Percentiles rank a stretch among this genome's conserved stretches.
These are phyloP conservation scores for Nicotiana noctiflora DNA, from an alignment of 257 asterid genomes.

Conservation along the genomic window DNA sequence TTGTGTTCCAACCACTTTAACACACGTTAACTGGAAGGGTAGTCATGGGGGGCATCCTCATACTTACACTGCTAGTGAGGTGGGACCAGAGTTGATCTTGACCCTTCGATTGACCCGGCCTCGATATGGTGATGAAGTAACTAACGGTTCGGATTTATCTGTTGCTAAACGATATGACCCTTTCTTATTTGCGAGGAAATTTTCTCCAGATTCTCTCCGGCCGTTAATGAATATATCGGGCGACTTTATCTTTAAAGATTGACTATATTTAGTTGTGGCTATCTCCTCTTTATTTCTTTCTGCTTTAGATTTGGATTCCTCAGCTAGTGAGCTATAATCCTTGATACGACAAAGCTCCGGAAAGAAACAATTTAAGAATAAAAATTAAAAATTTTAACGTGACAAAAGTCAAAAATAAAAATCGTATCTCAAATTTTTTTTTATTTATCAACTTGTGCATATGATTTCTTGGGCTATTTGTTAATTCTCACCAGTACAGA, in stretches of 20 bases:
- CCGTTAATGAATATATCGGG: conserved; percentile 35
- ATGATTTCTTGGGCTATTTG: no score
- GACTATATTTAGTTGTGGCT: not conserved
- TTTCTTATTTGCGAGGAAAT: conserved; percentile 69
- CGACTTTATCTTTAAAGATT: conserved; percentile 47
- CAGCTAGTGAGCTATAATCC: no score
- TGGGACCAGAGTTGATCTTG: conserved; percentile 38
- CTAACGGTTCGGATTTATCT: conserved; percentile 30
- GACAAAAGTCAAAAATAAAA: no score
- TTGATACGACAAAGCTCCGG: no score
- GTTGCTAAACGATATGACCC: conserved; percentile 34
- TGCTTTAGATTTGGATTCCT: no score
- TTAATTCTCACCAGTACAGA: no score
- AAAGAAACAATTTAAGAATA: no score
- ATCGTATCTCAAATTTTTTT: no score
- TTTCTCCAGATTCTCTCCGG: conserved; percentile 30
- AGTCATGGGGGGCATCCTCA: conserved; percentile 61
- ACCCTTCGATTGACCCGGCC: conserved; percentile 30
- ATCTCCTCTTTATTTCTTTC: no score
- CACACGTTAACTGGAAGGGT: conserved; percentile 68
- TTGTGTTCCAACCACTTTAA: conserved; percentile 55
- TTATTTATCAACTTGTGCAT: no score
- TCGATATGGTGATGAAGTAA: conserved; percentile 42
- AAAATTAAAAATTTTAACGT: no score
- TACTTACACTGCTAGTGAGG: conserved; percentile 35